Evolutionary conservation across 1,284 basidiomycete species (phyloP), one percentile per base, ranked within the genome.

Genomic region (Phlebopus sp.): DNA sequence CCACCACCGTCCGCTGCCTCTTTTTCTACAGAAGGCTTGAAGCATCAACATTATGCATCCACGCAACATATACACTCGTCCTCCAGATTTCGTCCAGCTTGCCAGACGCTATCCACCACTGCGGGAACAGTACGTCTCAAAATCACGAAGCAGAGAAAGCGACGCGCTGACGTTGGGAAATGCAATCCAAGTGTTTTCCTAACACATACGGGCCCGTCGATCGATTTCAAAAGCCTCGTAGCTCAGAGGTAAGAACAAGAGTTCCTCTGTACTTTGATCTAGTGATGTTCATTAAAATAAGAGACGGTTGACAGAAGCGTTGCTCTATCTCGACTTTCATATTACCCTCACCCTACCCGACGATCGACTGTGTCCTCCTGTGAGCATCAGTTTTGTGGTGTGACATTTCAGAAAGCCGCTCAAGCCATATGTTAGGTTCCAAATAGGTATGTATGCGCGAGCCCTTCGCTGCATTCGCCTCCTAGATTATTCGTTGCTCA

Each of bases 321-420:
- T 96, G 14, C 74, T 95, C 17, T 68, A 77, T 51, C 76, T 82
- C 15, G 91, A 95, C 65, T 95, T 92, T 59, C 66, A 70, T 0
- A 62, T 96, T 35, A 68, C 72, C 17, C 55, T 95, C 0, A 59
- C 70, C 4, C 64, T 96, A 7, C 84, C 89, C 1, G 64, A 74
- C 1, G 79, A 91, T 64, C 71, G 93, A 44, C 69, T 97, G 3
- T 96, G 92, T 67, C 93, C 93, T 17, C 88, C 92, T 0, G 92
- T 95, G 57, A 55, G 81, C 19, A 36, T 32, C 23, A 17, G 42
- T 44, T 17, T 47, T 5, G 8, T 30, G 29, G 6, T 34, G 18
- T 23, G 34, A 21, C 9, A 3, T 6, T 3, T 6, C 4, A 23
- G 31, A 4, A 19, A 17, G 14, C 29, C 51, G 30, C 39, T 49